Conservation (phyloP, 176 grass and related monocot species). For the Themeda triandra region DNA sequence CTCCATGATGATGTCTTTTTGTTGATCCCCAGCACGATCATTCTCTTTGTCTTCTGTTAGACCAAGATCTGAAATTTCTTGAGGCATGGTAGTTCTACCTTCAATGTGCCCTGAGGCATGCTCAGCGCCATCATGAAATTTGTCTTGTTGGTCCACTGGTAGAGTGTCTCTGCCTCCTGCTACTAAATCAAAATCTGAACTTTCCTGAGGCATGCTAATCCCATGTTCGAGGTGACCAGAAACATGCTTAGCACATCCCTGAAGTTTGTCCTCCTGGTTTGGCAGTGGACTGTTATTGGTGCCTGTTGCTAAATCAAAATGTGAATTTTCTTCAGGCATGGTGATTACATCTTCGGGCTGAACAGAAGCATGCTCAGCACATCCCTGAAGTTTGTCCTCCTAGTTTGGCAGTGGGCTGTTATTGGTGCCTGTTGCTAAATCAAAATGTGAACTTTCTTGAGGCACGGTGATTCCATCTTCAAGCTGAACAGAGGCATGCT, state of each 20-base stretch:
- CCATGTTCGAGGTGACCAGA: background rate
- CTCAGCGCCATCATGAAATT: background rate
- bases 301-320: background rate
- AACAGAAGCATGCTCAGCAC: background rate
- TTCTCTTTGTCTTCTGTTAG: background rate
- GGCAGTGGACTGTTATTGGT: background rate
- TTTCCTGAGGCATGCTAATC: background rate
- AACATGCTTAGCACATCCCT: background rate
- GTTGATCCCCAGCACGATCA: background rate
- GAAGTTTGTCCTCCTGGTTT: background rate
- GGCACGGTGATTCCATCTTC: background rate
- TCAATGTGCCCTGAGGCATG: background rate
- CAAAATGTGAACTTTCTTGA: background rate
- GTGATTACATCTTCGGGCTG: background rate
- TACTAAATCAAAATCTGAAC: background rate
- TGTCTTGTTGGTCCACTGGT: background rate
- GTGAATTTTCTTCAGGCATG: background rate
- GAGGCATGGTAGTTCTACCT: background rate
- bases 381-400: background rate
- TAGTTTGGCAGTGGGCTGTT: background rate
- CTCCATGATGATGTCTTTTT: background rate
- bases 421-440: background rate
- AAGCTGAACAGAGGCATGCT: background rate
- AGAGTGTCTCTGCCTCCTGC: background rate
- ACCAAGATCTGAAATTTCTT: conserved; percentile 2